Percentiles rank a stretch among this genome's conserved stretches.
phyloP scores from a whole-genome alignment of 106 monocot genomes.

The Acorus calamus region DNA sequence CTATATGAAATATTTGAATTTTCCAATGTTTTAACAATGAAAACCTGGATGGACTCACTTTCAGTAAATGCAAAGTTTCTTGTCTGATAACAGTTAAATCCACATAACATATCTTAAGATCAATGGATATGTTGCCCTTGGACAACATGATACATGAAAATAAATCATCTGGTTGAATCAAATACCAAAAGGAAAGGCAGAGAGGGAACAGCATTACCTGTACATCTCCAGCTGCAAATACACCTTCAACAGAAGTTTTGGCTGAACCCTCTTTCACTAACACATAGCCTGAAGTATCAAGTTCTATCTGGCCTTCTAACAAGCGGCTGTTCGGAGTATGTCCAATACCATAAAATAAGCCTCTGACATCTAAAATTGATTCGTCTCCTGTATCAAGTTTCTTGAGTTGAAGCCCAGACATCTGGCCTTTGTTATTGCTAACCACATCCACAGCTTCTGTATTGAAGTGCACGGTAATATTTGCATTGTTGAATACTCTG shows the following conservation, averaged over 20 bases:
- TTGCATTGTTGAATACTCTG: conserved; percentile 97
- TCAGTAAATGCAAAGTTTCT: too few relatives aligned
- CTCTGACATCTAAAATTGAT: conserved; percentile 69
- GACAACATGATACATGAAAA: too few relatives aligned
- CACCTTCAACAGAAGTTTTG: conserved; percentile 87
- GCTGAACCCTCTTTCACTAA: conserved; percentile 65
- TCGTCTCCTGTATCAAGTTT: conserved; percentile 61
- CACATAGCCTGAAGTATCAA: conserved; percentile 72
- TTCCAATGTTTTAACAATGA: too few relatives aligned
- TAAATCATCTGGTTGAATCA: too few relatives aligned
- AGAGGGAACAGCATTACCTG: conserved; percentile 45
- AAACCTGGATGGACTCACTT: too few relatives aligned
- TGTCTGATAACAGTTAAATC: too few relatives aligned
- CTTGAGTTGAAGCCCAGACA: conserved; percentile 72
- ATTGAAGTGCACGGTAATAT: conserved; percentile 94
- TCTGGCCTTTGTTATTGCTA: conserved; percentile 82
- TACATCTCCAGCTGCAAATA: conserved; percentile 97
- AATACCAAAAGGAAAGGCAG: background rate
- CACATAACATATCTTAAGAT: too few relatives aligned
- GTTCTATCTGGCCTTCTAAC: conserved; percentile 81
- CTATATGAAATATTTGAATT: too few relatives aligned
- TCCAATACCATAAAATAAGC: conserved; percentile 93
- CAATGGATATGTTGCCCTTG: too few relatives aligned
- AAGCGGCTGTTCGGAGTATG: conserved; percentile 91
- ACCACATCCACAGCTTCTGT: conserved; percentile 77